These are phyloP conservation scores for Suhomyces yuchorum DNA, from an alignment of 1,139 yeast genomes.

Conservation along the genomic window DNA sequence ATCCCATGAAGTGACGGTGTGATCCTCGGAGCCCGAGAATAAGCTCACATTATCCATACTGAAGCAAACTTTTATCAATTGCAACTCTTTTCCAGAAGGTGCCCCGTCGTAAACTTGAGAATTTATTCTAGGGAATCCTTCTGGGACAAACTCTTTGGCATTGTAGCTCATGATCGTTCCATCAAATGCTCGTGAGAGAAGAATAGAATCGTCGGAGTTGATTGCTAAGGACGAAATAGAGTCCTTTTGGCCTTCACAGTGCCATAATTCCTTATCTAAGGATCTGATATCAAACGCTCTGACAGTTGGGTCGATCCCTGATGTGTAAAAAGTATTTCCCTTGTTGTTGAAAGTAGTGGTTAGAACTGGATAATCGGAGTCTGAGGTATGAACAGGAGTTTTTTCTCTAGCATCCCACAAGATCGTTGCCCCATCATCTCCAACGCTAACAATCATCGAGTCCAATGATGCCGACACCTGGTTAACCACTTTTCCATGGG, in stretches of 20 bases:
- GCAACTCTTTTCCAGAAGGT: constrained; percentile 54
- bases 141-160: constrained; percentile 46
- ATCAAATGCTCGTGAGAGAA: constrained; percentile 60
- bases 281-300: constrained; percentile 57
- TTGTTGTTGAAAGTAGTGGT: constrained; percentile 46
- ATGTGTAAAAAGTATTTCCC: constrained; percentile 50
- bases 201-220: constrained; percentile 49
- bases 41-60: constrained; percentile 39
- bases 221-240: constrained; percentile 57
- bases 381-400: constrained; percentile 36
- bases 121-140: constrained; percentile 39
- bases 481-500: constrained; percentile 60
- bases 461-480: constrained; percentile 42
- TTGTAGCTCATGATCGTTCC: constrained; percentile 60
- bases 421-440: constrained; percentile 64
- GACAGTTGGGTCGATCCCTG: constrained; percentile 71
- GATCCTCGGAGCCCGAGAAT: constrained; percentile 66
- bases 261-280: constrained; percentile 46
- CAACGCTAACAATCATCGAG: constrained; percentile 50
- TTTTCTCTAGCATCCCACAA: constrained; percentile 65
- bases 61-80: constrained; percentile 52
- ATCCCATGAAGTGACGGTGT: constrained; percentile 63
- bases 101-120: constrained; percentile 61
- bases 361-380: constrained; percentile 58
- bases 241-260: constrained; percentile 41